These are phyloP conservation scores for Clavispora phyllophila DNA, from an alignment of 805 yeast species.

Conservation along the genomic window DNA sequence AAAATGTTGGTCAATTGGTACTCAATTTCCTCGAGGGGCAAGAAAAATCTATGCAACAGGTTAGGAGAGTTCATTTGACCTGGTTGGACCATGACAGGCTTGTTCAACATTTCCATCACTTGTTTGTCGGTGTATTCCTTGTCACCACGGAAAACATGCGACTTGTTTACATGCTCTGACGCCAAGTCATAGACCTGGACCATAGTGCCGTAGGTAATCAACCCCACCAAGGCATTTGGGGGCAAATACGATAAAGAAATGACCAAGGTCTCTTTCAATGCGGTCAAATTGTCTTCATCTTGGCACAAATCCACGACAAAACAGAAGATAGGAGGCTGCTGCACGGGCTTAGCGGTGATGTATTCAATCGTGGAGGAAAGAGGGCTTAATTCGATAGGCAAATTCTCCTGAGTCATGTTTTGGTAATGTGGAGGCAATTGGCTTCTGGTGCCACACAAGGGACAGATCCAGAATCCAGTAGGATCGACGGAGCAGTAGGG, in stretches of 20 bases:
- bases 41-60: slow-evolving; percentile 55
- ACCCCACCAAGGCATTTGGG: slow-evolving; percentile 82
- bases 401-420: slow-evolving; percentile 65
- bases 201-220: slow-evolving; percentile 85
- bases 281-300: slow-evolving; percentile 79
- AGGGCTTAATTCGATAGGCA: slow-evolving; percentile 75
- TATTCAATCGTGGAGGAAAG: slow-evolving; percentile 79
- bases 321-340: slow-evolving; percentile 78
- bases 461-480: slow-evolving; percentile 81
- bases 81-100: slow-evolving; percentile 24
- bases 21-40: slow-evolving; percentile 75
- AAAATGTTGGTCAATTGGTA: slow-evolving; percentile 74
- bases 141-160: slow-evolving; percentile 83
- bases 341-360: slow-evolving; percentile 73
- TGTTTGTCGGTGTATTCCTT: slow-evolving; percentile 76
- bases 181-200: slow-evolving; percentile 82
- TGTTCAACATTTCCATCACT: slow-evolving; percentile 47
- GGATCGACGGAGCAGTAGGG: slow-evolving; percentile 82
- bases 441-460: slow-evolving; percentile 73
- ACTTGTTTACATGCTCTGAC: slow-evolving; percentile 62
- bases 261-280: slow-evolving; percentile 75
- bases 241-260: slow-evolving; percentile 77
- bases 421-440: slow-evolving; percentile 80
- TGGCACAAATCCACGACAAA: slow-evolving; percentile 87
- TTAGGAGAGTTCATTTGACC: slow-evolving; percentile 24